Percentiles rank a stretch among this genome's conserved stretches.
phyloP scores from a whole-genome alignment of 495 filamentous ascomycete species.

The Talaromyces ruber region DNA sequence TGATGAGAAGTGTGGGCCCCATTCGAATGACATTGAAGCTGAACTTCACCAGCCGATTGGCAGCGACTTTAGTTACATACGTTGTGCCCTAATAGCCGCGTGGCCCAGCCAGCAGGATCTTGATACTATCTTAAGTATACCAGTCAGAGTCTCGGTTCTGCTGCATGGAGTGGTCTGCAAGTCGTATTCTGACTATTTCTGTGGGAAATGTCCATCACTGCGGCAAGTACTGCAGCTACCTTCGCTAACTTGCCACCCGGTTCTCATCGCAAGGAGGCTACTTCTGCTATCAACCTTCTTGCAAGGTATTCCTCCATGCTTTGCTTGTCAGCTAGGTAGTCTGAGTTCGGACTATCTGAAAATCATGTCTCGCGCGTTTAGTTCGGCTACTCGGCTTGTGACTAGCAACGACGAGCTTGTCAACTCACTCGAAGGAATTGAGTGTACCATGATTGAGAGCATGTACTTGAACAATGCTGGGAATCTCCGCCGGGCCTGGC shows the following conservation, averaged over 20 bases:
- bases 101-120: constrained; percentile 31
- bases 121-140: constrained; percentile 21
- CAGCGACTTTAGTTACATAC: constrained; percentile 15
- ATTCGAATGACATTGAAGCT: background rate
- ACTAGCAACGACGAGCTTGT: background rate
- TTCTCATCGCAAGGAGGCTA: constrained; percentile 37
- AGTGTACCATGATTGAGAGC: constrained; percentile 35
- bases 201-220: constrained; percentile 10
- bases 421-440: constrained; percentile 34
- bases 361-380: constrained; percentile 17
- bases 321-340: constrained; percentile 9
- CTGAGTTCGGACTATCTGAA: constrained; percentile 10
- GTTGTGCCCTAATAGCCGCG: constrained; percentile 17
- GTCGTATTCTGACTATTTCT: constrained; percentile 13
- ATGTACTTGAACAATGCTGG: constrained; percentile 33
- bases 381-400: background rate
- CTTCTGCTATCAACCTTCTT: constrained; percentile 32
- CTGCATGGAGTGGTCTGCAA: constrained; percentile 18
- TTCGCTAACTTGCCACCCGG: constrained; percentile 28
- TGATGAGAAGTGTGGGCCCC: background rate
- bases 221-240: constrained; percentile 26
- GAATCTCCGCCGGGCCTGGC: constrained; percentile 33
- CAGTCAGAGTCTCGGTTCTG: constrained; percentile 15
- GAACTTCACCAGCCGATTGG: background rate
- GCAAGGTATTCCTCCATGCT: constrained; percentile 23